Base-by-base conservation (phyloP, 148 eudicot species). In the Spergularia bocconei region DNA sequence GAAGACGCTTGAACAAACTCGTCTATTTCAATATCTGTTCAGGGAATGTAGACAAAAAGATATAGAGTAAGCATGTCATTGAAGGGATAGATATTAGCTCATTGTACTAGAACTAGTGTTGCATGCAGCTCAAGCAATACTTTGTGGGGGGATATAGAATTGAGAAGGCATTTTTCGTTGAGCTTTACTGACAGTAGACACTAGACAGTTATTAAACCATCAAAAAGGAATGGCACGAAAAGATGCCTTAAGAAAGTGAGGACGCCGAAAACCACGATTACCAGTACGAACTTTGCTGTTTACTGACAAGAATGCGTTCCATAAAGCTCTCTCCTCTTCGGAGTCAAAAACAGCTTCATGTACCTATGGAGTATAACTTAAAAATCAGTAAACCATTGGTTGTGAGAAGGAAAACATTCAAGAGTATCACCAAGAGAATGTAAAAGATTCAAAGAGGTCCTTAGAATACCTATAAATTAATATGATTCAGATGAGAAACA, bases 261-360 rank as follows among this genome's bases (percentile, higher is more conserved):
- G 47, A 33, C 29, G 11, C 20, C 44, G 21, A 55, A 56, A 11
- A 48, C 1, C 11, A 13, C 33, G 58, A 59, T 36, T 86, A 95
- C 98, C 98, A 0, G 84, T 83, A 85, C 88, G 86, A 74, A 92
- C 84, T 87, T 81, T 85, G 76, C 70, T 85, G 77, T 79, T 85
- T 61, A 91, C 84, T 19, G 88, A 85, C 80, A 88, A 84, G 84
- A 89, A 92, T 70, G 97, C 93, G 63, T 77, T 85, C 99, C 99
- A 95, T 58, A 95, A 71, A 80, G 84, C 88, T 82, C 78, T 82
- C 83, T 95, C 99, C 80, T 88, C 98, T 58, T 82, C 77, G 36
- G 89, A 88, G 81, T 90, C 90, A 79, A 95, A 89, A 66, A 84
- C 82, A 21, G 90, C 74, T 77, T 92, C 97, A 67, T 95, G 93